These are phyloP conservation scores for Pyrenophora seminiperda DNA, from an alignment of 2,329 filamentous ascomycete species.

Conservation along the genomic window DNA sequence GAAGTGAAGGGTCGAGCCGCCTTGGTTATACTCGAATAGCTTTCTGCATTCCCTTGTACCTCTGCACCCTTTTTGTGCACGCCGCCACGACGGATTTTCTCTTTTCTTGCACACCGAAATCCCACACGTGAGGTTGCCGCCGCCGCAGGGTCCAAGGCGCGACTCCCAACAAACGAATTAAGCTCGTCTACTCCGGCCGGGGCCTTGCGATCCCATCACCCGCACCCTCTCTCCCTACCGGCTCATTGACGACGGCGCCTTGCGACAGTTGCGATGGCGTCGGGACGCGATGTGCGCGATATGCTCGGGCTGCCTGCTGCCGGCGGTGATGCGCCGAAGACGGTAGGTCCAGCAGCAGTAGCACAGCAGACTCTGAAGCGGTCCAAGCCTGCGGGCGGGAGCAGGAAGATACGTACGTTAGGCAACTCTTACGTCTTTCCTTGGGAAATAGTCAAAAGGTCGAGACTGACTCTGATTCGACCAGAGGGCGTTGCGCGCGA, in stretches of 20 bases:
- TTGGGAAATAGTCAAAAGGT: constrained; percentile 26
- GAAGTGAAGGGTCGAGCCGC: constrained; percentile 3
- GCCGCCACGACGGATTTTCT: no score
- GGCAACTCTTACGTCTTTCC: constrained; percentile 18
- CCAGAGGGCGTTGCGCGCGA: constrained; percentile 49
- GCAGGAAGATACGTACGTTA: constrained; percentile 60
- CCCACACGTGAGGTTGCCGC: constrained; percentile 17
- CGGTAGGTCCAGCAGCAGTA: constrained; percentile 29
- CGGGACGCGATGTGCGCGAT: constrained; percentile 74
- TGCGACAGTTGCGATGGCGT: constrained; percentile 41
- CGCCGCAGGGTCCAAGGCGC: constrained; percentile 19
- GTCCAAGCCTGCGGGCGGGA: constrained; percentile 63
- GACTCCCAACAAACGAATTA: constrained; percentile 20
- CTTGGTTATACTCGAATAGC: background rate
- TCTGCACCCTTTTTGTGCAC: constrained; percentile 8
- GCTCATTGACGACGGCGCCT: constrained; percentile 25
- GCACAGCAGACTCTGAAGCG: constrained; percentile 67
- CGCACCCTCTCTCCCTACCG: constrained; percentile 21
- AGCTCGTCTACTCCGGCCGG: constrained; percentile 28
- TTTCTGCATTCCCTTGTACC: constrained; percentile 1
- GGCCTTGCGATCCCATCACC: constrained; percentile 35
- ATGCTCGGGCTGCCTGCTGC: constrained; percentile 77
- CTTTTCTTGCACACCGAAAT: constrained; percentile 8
- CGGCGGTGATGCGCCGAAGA: constrained; percentile 49
- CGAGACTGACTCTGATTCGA: constrained; percentile 28